A percentile compares a stretch with the other conserved stretches of the same genome.
These are phyloP conservation scores for Carex parvula DNA, from an alignment of 176 grass and related monocot genomes.

Conservation along the genomic window DNA sequence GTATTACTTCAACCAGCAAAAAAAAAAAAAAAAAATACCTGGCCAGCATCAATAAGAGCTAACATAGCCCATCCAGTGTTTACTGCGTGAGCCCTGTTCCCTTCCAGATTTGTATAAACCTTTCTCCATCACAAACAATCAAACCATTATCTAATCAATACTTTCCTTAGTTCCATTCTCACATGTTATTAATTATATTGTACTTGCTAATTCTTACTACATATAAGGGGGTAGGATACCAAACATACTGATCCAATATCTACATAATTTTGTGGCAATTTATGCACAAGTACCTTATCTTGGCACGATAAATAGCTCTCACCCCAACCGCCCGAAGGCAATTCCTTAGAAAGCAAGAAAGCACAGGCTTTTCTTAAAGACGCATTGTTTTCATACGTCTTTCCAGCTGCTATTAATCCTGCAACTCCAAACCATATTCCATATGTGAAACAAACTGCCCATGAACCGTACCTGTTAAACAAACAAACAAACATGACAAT, in stretches of 20 bases:
- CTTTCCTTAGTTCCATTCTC: not conserved
- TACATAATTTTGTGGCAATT: slow-evolving; percentile 8
- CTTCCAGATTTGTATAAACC: slow-evolving; percentile 93
- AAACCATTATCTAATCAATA: not conserved
- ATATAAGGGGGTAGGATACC: not conserved
- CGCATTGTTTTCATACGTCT: slow-evolving; percentile 54
- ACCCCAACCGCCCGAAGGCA: slow-evolving; percentile 87
- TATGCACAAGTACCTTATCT: slow-evolving; percentile 54
- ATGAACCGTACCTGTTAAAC: slow-evolving; percentile 79
- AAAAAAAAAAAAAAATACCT: slow-evolving; percentile 36
- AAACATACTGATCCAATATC: not conserved
- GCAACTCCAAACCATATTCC: slow-evolving; percentile 89
- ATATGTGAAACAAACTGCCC: slow-evolving; percentile 97
- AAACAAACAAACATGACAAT: not conserved
- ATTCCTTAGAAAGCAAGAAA: slow-evolving; percentile 84
- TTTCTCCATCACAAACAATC: slow-evolving; percentile 32
- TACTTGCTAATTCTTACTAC: not conserved
- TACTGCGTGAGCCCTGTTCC: slow-evolving; percentile 59
- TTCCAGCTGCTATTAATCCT: slow-evolving; percentile 68
- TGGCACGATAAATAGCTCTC: slow-evolving; percentile 97
- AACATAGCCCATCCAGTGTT: slow-evolving; percentile 90
- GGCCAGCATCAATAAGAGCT: slow-evolving; percentile 73
- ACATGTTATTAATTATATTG: not conserved
- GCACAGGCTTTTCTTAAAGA: slow-evolving; percentile 68
- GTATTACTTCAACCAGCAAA: slow-evolving; percentile 16